Conservation (phyloP, 257 asterid species). For the Coffea canephora region DNA sequence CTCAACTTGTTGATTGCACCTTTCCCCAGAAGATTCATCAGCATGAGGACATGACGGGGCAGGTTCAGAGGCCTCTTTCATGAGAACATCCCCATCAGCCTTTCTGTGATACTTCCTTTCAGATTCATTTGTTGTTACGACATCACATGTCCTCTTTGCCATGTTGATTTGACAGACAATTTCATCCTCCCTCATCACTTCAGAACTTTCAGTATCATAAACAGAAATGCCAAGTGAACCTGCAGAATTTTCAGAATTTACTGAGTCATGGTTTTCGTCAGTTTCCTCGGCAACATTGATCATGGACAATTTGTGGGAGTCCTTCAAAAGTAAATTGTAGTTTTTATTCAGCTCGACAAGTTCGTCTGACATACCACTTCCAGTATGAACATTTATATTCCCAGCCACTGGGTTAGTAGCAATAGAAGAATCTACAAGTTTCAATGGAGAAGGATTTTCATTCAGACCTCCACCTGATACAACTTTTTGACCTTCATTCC, state of each 20-base stretch:
- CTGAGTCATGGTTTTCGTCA: slow-evolving; percentile 22
- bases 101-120: slow-evolving; percentile 14
- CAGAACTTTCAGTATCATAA: slow-evolving; percentile 22
- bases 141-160: slow-evolving; percentile 24
- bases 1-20: slow-evolving; percentile 21
- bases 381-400: slow-evolving; percentile 24
- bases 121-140: slow-evolving; percentile 25
- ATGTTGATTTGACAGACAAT: slow-evolving; percentile 16
- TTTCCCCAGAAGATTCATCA: slow-evolving; percentile 17
- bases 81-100: slow-evolving; percentile 27
- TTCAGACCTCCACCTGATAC: slow-evolving; percentile 3
- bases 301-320: slow-evolving; percentile 19
- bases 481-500: slow-evolving; percentile 18
- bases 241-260: slow-evolving; percentile 25
- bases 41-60: slow-evolving; percentile 23
- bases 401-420: slow-evolving; percentile 25
- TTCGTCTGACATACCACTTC: slow-evolving; percentile 16
- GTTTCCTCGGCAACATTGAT: slow-evolving; percentile 23
- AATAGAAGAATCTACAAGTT: slow-evolving; percentile 25
- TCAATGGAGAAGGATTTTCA: slow-evolving; percentile 23
- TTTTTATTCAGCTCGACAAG: slow-evolving; percentile 9
- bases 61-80: slow-evolving; percentile 27
- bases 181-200: slow-evolving; percentile 28
- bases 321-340: slow-evolving; percentile 24
- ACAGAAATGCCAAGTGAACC: slow-evolving; percentile 22